A percentile compares a stretch with the other conserved stretches of the same genome.
Conservation (phyloP, 2,329 filamentous ascomycete genomes). For the Paecilomyces fulvus region DNA sequence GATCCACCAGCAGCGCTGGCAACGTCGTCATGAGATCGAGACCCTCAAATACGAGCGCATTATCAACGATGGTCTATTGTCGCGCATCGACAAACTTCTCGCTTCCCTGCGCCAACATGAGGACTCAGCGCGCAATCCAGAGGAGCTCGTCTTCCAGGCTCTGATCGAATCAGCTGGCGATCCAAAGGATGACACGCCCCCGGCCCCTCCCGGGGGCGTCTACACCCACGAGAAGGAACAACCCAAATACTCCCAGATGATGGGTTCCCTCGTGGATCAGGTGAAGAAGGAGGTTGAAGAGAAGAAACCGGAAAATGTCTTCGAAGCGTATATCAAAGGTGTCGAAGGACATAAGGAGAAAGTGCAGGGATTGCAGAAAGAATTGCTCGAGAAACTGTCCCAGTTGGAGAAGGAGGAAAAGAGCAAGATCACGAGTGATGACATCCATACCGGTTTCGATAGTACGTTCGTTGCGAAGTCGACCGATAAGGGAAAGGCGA, state of each 20-base stretch:
- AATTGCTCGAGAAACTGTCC: conserved; percentile 64
- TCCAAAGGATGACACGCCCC: conserved; percentile 65
- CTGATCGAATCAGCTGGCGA: conserved; percentile 73
- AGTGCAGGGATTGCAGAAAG: conserved; percentile 66
- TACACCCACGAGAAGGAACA: conserved; percentile 65
- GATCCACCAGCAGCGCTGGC: conserved; percentile 83
- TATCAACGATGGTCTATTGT: conserved; percentile 84
- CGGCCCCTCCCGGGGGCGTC: conserved; percentile 67
- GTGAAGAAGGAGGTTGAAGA: conserved; percentile 81
- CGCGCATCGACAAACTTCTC: conserved; percentile 73
- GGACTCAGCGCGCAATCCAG: conserved; percentile 55
- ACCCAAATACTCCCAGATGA: conserved; percentile 92
- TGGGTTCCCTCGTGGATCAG: conserved; percentile 90
- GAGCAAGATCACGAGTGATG: conserved; percentile 89
- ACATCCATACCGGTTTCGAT: conserved; percentile 81
- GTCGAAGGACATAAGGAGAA: conserved; percentile 69
- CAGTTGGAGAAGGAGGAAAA: conserved; percentile 77
- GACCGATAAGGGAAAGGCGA: conserved; percentile 36
- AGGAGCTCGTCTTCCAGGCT: conserved; percentile 78
- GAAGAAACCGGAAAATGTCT: conserved; percentile 58
- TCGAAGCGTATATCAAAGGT: conserved; percentile 68
- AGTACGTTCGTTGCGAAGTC: conserved; percentile 69
- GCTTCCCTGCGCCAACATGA: conserved; percentile 66
- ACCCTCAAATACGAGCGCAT: conserved; percentile 82
- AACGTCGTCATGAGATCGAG: conserved; percentile 80